Base-by-base conservation (phyloP, 148 eudicot genomes). In the Silene conica region DNA sequence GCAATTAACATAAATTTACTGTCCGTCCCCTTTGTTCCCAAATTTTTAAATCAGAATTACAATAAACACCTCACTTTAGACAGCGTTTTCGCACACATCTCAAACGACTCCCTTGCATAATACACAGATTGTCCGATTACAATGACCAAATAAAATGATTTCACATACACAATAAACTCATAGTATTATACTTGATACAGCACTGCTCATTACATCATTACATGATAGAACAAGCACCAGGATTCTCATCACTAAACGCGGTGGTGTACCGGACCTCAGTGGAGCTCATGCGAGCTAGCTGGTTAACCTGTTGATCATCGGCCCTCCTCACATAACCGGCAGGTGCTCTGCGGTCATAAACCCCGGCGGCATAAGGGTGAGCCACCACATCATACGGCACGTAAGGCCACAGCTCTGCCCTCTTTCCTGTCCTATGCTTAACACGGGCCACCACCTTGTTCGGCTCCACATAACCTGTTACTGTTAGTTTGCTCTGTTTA, bases 241-340 rank as follows among this genome's bases (percentile, higher is more conserved):
- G 81, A 60, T 93, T 93, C 25, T 93, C 98, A 59, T 93, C 98
- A 58, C 97, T 93, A 61, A 93, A 91, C 0, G 98, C 98, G 0
- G 97, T 89, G 46, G 94, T 85, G 79, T 93, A 93, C 6, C 93
- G 78, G 20, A 93, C 98, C 70, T 93, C 98, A 3, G 95, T 93
- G 9, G 98, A 93, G 70, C 89, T 89, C 26, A 95, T 95, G 13
- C 97, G 85, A 1, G 91, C 88, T 1, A 93, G 84, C 45, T 82
- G 82, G 12, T 83, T 66, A 6, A n/a, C n/a, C 8, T 72, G 81
- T 0, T 84, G 89, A 50, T 91, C 89, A 21, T 84, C 74, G 0
- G 63, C 62, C 31, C 68, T 82, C n/a, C 98, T 81, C 5, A 93
- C 98, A 56, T 93, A 93, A 22, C 98, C 98, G 0, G 97, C 82